These are phyloP conservation scores for Cicer yamashitae DNA, from an alignment of 306 rosid species.

Conservation along the genomic window DNA sequence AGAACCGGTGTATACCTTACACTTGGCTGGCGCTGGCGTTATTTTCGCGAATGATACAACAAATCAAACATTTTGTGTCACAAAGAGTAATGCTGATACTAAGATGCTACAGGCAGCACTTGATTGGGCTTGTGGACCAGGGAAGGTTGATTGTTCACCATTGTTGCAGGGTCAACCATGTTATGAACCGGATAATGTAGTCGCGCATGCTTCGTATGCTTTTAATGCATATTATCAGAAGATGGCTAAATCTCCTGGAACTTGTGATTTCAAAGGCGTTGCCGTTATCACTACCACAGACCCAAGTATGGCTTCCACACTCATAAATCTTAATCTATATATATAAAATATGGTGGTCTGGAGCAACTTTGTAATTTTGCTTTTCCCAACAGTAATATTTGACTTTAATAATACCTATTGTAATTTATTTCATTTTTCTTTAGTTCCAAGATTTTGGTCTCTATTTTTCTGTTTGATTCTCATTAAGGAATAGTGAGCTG, in stretches of 20 bases:
- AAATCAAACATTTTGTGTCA: constrained; percentile 91
- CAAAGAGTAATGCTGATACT: constrained; percentile 62
- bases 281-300: constrained; percentile 87
- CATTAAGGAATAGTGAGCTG: too few species aligned
- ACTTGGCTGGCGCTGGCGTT: constrained; percentile 86
- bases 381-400: too few species aligned
- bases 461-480: too few species aligned
- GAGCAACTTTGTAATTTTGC: too few species aligned
- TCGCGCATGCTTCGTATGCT: constrained; percentile 79
- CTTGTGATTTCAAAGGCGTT: constrained; percentile 96
- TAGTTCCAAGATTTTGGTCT: too few species aligned
- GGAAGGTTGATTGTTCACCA: constrained; percentile 86
- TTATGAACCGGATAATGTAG: constrained; percentile 80
- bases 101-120: constrained; percentile 95
- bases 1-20: constrained; percentile 76
- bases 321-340: too few species aligned
- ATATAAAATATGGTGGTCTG: too few species aligned
- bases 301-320: constrained; percentile 69
- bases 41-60: constrained; percentile 92
- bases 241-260: constrained; percentile 77
- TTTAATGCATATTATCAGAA: constrained; percentile 87
- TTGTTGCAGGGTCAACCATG: constrained; percentile 84
- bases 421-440: too few species aligned
- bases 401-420: too few species aligned
- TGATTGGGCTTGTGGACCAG: constrained; percentile 99